phyloP scores from a whole-genome alignment of 176 grass and related monocot genomes.

The Metroxylon sagu region DNA sequence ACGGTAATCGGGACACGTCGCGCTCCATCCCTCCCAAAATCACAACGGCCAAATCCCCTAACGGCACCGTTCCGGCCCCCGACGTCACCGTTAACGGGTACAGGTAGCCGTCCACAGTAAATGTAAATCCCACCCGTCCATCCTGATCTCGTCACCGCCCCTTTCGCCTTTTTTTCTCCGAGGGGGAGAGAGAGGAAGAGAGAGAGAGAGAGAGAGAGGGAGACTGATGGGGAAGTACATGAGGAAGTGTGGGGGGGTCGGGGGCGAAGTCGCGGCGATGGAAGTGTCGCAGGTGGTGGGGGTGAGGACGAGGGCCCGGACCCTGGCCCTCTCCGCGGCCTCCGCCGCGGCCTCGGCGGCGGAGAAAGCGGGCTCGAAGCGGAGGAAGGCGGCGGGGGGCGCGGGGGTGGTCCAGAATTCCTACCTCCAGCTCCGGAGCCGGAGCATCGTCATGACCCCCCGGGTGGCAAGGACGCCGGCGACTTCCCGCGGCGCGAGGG shows the following conservation, averaged over 20 bases:
- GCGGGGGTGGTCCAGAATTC: background rate
- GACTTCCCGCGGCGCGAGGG: background rate
- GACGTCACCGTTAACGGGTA: background rate
- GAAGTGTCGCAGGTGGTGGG: constrained; percentile 9
- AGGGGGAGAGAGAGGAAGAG: background rate
- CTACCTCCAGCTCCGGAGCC: constrained; percentile 16
- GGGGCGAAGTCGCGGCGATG: constrained; percentile 4
- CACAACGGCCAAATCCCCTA: constrained; percentile 12
- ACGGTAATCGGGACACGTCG: background rate
- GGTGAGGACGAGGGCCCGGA: constrained; percentile 17
- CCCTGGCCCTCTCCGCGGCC: background rate
- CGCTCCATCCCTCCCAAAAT: constrained; percentile 2
- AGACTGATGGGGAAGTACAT: constrained; percentile 16
- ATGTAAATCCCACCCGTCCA: too few species aligned
- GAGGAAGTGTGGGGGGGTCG: constrained; percentile 16
- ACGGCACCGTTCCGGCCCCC: background rate
- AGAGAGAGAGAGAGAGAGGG: background rate
- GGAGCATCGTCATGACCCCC: constrained; percentile 8
- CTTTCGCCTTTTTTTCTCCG: background rate
- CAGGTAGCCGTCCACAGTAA: background rate
- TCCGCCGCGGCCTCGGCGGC: background rate
- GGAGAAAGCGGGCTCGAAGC: background rate
- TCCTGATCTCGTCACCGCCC: too few species aligned
- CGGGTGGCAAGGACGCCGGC: background rate
- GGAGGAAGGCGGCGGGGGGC: background rate